Evolutionary conservation across 768 basidiomycete species (phyloP).

Genomic region (Tylopilus subfusipes): DNA sequence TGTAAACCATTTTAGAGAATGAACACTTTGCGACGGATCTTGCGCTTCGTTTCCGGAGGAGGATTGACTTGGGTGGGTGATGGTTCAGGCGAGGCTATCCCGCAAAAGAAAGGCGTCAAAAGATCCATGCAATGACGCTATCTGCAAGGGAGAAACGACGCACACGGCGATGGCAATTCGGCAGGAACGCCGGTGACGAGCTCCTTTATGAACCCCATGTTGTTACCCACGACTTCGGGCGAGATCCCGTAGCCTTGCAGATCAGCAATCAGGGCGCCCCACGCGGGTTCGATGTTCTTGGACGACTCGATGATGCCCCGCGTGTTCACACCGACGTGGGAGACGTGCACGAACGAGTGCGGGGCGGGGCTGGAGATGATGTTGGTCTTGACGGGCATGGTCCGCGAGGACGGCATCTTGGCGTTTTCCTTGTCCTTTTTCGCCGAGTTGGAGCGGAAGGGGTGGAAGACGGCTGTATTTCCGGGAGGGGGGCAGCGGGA

Average conservation of each 20-base stretch:
- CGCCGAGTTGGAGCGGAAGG: slow-evolving; percentile 26
- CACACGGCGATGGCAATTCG: slow-evolving; percentile 9
- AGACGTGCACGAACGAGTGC: slow-evolving; percentile 62
- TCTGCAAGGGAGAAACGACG: neutral
- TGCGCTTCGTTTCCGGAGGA: slow-evolving; percentile 28
- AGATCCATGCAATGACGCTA: neutral
- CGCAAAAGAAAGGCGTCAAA: neutral
- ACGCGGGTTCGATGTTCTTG: slow-evolving; percentile 50
- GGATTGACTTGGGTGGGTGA: slow-evolving; percentile 7
- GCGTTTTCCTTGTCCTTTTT: slow-evolving; percentile 23
- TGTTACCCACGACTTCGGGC: slow-evolving; percentile 28
- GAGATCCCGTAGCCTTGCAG: slow-evolving; percentile 39
- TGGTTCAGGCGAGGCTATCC: slow-evolving; percentile 8
- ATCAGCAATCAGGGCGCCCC: slow-evolving; percentile 45
- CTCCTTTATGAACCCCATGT: slow-evolving; percentile 36
- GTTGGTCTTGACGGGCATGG: slow-evolving; percentile 29
- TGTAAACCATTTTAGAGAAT: slow-evolving; percentile 19
- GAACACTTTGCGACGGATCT: slow-evolving; percentile 30
- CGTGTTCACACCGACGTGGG: slow-evolving; percentile 57
- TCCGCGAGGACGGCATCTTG: slow-evolving; percentile 39
- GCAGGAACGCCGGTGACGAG: slow-evolving; percentile 14
- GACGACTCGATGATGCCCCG: slow-evolving; percentile 52
- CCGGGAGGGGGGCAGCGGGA: too few relatives aligned
- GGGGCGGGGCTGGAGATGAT: slow-evolving; percentile 58
- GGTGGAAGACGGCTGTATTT: slow-evolving; percentile 24